Evolutionary conservation across 1,284 basidiomycete species (phyloP).

Genomic region (Apiotrichum sp.): DNA sequence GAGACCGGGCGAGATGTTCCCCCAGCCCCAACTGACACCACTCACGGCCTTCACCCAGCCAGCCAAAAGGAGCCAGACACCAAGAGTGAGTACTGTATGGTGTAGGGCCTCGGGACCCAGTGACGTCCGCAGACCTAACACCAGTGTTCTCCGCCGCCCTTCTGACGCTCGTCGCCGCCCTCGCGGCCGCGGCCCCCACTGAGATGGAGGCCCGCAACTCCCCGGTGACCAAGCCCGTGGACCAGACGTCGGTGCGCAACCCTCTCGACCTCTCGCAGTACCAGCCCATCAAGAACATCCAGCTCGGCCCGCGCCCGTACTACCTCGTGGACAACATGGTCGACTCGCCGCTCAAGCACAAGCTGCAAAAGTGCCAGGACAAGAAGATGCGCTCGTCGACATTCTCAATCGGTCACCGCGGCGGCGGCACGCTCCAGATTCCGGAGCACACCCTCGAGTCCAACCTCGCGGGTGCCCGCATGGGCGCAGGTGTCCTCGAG

Average conservation of each 20-base stretch:
- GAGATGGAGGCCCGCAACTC: neutral
- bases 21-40: too few species aligned
- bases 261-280: slow-evolving; percentile 1
- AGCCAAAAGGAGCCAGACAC: too few species aligned
- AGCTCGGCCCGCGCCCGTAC: slow-evolving; percentile 19
- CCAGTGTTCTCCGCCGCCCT: neutral
- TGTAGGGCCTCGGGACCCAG: too few species aligned
- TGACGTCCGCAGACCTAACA: too few species aligned
- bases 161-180: neutral
- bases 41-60: too few species aligned
- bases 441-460: slow-evolving; percentile 20
- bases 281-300: slow-evolving; percentile 11
- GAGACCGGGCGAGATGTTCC: too few species aligned
- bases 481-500: slow-evolving; percentile 23
- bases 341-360: slow-evolving; percentile 14
- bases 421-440: slow-evolving; percentile 20
- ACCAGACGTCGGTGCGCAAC: slow-evolving; percentile 1
- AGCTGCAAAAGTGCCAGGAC: slow-evolving; percentile 13
- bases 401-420: slow-evolving; percentile 17
- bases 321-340: slow-evolving; percentile 20
- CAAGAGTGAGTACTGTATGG: too few species aligned
- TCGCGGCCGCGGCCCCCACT: neutral
- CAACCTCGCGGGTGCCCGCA: slow-evolving; percentile 16
- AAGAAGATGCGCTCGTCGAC: neutral
- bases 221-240: too few species aligned